These are phyloP conservation scores for Panellus pusillus DNA, from an alignment of 768 basidiomycete genomes.

Conservation along the genomic window DNA sequence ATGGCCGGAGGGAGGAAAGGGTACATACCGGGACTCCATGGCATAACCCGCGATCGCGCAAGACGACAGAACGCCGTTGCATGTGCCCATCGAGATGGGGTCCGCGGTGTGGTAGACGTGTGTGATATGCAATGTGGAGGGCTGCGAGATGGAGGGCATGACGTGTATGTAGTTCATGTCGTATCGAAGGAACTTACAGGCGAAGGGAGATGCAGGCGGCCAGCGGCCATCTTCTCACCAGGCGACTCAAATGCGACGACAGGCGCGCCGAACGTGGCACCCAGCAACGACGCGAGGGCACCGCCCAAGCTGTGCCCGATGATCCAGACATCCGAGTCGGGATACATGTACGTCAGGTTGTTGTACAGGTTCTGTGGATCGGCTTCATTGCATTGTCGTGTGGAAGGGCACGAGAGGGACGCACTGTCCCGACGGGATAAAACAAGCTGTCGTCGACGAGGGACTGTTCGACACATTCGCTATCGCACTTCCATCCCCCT, in stretches of 20 bases:
- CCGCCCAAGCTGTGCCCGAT: slow-evolving; percentile 72
- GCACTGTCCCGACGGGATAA: slow-evolving; percentile 85
- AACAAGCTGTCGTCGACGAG: slow-evolving; percentile 81
- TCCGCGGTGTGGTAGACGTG: slow-evolving; percentile 96
- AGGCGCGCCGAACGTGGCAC: slow-evolving; percentile 85
- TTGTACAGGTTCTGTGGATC: slow-evolving; percentile 81
- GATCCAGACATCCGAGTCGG: slow-evolving; percentile 87
- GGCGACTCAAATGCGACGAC: slow-evolving; percentile 89
- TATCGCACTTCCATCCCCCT: slow-evolving; percentile 79
- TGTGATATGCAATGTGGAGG: slow-evolving; percentile 75
- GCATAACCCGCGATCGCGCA: slow-evolving; percentile 91
- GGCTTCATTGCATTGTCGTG: not conserved
- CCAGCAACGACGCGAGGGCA: slow-evolving; percentile 79
- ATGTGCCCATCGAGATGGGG: slow-evolving; percentile 89
- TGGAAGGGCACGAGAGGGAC: slow-evolving; percentile 27
- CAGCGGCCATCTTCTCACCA: slow-evolving; percentile 79
- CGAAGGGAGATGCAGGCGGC: slow-evolving; percentile 80
- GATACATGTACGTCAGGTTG: slow-evolving; percentile 92
- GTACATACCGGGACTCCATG: slow-evolving; percentile 67
- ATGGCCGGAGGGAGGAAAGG: not conserved
- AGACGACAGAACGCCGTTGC: slow-evolving; percentile 76
- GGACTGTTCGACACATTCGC: slow-evolving; percentile 73
- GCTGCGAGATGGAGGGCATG: slow-evolving; percentile 37
- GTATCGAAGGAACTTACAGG: slow-evolving; percentile 51
- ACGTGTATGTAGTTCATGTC: not conserved